Percentiles rank a stretch among this genome's conserved stretches.
Conservation (phyloP, 2,329 filamentous ascomycete genomes). For the Epichloe baconii region DNA sequence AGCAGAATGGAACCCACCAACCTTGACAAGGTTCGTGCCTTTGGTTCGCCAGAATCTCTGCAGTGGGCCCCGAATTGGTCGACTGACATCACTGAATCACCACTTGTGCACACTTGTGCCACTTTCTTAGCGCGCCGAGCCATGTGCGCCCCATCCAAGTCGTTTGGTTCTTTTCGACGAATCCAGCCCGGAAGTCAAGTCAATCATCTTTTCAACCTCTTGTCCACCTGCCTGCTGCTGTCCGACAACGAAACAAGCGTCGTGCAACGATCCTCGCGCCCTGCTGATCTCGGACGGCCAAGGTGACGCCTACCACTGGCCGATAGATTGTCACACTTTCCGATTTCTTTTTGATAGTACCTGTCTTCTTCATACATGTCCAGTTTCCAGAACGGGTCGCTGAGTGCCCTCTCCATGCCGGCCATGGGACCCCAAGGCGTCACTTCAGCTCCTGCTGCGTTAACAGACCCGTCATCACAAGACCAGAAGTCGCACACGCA, state of each 20-base stretch:
- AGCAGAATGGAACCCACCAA: no score
- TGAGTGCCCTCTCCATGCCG: constrained; percentile 7
- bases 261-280: neutral
- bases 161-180: neutral
- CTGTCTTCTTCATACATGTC: constrained; percentile 13
- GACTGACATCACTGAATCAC: constrained; percentile 2
- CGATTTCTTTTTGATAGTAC: neutral
- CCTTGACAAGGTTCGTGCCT: no score
- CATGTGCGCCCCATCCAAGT: neutral
- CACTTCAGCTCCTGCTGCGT: constrained; percentile 6
- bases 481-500: constrained; percentile 7
- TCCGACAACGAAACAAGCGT: neutral
- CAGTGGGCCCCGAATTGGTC: neutral
- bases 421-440: constrained; percentile 7
- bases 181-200: neutral
- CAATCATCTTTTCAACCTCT: neutral
- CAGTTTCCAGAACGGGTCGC: constrained; percentile 19
- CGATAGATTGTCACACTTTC: neutral
- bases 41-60: no score
- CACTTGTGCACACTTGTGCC: neutral
- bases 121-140: neutral
- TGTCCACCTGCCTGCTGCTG: neutral
- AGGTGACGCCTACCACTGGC: neutral
- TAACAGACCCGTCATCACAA: neutral
- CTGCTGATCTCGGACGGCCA: neutral